These are phyloP conservation scores for Paraphaeosphaeria sporulosa DNA, from an alignment of 2,329 filamentous ascomycete species.

Conservation along the genomic window DNA sequence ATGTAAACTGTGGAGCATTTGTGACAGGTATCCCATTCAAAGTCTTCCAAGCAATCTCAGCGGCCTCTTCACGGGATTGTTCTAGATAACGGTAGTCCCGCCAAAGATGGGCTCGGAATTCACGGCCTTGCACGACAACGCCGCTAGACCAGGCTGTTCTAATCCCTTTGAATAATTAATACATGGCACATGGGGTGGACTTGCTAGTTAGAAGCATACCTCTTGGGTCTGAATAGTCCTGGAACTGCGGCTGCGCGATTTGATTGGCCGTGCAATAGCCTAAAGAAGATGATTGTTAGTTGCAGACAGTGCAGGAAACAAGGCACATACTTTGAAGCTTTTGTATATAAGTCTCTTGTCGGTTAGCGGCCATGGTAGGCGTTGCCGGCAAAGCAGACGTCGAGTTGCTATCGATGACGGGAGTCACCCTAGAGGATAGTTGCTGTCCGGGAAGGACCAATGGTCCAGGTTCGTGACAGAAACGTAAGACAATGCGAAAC, in stretches of 20 bases:
- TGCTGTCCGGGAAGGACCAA: slow-evolving; percentile 5
- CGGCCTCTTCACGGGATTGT: slow-evolving; percentile 47
- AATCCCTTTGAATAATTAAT: slow-evolving; percentile 30
- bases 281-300: slow-evolving; percentile 20
- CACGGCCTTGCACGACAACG: slow-evolving; percentile 44
- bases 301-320: slow-evolving; percentile 20
- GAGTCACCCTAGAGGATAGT: background rate
- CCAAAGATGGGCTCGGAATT: slow-evolving; percentile 45
- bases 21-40: slow-evolving; percentile 27
- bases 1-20: slow-evolving; percentile 27
- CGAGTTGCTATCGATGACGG: background rate
- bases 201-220: slow-evolving; percentile 30
- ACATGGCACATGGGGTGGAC: background rate
- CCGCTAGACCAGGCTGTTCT: slow-evolving; percentile 47
- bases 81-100: slow-evolving; percentile 48
- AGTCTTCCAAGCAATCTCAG: slow-evolving; percentile 45
- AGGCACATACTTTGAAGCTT: slow-evolving; percentile 41
- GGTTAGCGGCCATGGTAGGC: slow-evolving; percentile 35
- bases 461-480: slow-evolving; percentile 30
- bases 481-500: slow-evolving; percentile 31
- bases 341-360: slow-evolving; percentile 39
- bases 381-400: slow-evolving; percentile 3
- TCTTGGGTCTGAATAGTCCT: slow-evolving; percentile 48
- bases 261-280: slow-evolving; percentile 44
- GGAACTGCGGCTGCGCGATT: slow-evolving; percentile 47